phyloP scores from a whole-genome alignment of 345 rosid species.

The Theobroma cacao region DNA sequence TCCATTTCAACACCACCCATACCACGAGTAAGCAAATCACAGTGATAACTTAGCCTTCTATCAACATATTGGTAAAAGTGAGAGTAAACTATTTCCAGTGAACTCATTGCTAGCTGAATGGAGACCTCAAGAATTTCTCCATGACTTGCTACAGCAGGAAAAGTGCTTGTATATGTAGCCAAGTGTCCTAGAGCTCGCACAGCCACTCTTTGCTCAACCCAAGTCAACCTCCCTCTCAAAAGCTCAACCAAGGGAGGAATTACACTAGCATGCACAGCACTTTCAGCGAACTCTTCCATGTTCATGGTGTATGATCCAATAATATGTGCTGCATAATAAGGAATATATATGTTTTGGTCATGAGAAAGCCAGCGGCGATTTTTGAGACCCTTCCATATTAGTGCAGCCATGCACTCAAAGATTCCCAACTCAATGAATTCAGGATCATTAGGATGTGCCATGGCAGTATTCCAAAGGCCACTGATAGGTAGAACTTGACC shows the following conservation, averaged over 20 bases:
- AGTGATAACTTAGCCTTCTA: conserved; percentile 82
- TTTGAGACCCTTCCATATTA: conserved; percentile 96
- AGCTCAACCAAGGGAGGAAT: conserved; percentile 90
- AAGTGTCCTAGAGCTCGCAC: conserved; percentile 94
- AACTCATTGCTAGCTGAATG: conserved; percentile 87
- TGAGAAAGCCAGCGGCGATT: conserved; percentile 94
- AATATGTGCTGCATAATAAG: conserved; percentile 96
- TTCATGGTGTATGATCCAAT: conserved; percentile 99
- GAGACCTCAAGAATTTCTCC: conserved; percentile 91
- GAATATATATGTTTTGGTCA: conserved; percentile 95
- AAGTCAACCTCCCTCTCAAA: conserved; percentile 88
- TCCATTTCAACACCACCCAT: conserved; percentile 99
- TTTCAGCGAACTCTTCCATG: conserved; percentile 94
- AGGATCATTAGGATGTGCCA: conserved; percentile 99
- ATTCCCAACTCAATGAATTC: conserved; percentile 96
- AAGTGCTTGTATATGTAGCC: conserved; percentile 88
- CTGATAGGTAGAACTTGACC: conserved; percentile 98
- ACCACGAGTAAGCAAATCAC: conserved; percentile 96
- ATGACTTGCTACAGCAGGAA: conserved; percentile 71
- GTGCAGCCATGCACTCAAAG: conserved; percentile 94
- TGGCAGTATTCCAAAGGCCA: conserved; percentile 99
- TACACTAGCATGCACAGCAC: conserved; percentile 82
- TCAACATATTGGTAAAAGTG: conserved; percentile 89
- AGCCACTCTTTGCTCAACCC: conserved; percentile 99
- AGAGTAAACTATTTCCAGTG: conserved; percentile 91